These are phyloP conservation scores for Celoporthe dispersa DNA, from an alignment of 2,329 filamentous ascomycete genomes.

Conservation along the genomic window DNA sequence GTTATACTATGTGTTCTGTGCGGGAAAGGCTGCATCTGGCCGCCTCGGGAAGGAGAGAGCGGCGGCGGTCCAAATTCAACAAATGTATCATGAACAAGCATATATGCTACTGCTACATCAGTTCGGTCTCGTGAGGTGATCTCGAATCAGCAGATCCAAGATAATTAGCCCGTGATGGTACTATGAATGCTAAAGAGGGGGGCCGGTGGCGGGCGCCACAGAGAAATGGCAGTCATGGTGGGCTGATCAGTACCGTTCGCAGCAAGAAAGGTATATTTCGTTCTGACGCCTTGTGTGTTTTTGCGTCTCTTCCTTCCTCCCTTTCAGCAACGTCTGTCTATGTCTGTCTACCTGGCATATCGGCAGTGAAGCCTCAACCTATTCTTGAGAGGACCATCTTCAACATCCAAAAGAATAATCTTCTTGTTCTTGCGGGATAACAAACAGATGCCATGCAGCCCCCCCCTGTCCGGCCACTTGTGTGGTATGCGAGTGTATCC, in stretches of 20 bases:
- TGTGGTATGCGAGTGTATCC: slow-evolving; percentile 6
- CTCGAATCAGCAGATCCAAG: neutral
- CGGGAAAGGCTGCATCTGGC: neutral
- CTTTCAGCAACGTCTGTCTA: slow-evolving; percentile 10
- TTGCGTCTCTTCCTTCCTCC: neutral
- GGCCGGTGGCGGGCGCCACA: neutral
- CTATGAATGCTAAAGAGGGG: neutral
- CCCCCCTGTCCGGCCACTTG: neutral
- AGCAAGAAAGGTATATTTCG: neutral
- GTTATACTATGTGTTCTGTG: neutral
- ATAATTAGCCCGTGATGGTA: neutral
- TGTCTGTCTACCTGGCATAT: slow-evolving; percentile 18
- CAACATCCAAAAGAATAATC: neutral
- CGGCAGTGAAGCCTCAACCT: neutral
- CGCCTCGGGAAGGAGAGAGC: neutral
- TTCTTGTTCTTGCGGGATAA: neutral
- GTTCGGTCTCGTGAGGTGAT: neutral
- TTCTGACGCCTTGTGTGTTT: neutral
- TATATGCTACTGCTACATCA: neutral
- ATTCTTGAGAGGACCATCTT: neutral
- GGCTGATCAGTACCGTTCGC: neutral
- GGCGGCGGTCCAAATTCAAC: neutral
- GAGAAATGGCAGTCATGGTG: neutral
- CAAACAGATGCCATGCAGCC: slow-evolving; percentile 3
- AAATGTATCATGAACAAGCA: neutral